Evolutionary conservation across 345 rosid genomes (phyloP).

Genomic region (Kernera saxatilis): DNA sequence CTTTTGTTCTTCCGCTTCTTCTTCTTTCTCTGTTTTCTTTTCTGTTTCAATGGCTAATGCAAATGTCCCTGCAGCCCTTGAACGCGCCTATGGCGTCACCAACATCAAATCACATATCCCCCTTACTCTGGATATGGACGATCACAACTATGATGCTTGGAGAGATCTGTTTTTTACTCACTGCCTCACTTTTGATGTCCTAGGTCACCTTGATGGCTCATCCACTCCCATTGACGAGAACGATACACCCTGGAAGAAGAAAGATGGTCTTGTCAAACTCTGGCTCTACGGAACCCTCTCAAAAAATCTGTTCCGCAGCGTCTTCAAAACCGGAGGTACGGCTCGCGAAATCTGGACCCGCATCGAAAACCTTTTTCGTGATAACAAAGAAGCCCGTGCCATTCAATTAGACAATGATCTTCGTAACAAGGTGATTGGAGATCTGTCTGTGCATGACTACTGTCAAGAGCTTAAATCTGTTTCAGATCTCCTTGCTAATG

Average conservation of each 20-base stretch:
- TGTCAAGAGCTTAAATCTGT: background rate
- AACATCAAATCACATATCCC: background rate
- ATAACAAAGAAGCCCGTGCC: background rate
- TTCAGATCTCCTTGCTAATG: background rate
- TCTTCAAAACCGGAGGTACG: background rate
- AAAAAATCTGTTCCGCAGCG: too few species aligned
- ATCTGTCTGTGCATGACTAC: background rate
- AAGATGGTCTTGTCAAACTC: background rate
- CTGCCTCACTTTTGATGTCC: background rate
- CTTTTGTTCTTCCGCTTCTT: background rate
- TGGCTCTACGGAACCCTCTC: background rate
- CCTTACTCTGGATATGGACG: background rate
- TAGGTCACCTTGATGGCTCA: background rate
- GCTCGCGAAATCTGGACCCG: background rate
- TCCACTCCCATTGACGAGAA: background rate
- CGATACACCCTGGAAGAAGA: background rate
- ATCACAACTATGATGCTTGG: background rate
- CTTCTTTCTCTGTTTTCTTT: background rate
- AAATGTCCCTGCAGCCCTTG: background rate
- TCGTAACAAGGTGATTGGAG: background rate
- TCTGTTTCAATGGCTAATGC: background rate
- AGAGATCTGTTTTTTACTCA: background rate
- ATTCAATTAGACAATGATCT: background rate
- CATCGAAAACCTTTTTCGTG: background rate
- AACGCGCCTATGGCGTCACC: background rate